Conservation (phyloP, 495 filamentous ascomycete genomes). For the Hypoxylon rickii region DNA sequence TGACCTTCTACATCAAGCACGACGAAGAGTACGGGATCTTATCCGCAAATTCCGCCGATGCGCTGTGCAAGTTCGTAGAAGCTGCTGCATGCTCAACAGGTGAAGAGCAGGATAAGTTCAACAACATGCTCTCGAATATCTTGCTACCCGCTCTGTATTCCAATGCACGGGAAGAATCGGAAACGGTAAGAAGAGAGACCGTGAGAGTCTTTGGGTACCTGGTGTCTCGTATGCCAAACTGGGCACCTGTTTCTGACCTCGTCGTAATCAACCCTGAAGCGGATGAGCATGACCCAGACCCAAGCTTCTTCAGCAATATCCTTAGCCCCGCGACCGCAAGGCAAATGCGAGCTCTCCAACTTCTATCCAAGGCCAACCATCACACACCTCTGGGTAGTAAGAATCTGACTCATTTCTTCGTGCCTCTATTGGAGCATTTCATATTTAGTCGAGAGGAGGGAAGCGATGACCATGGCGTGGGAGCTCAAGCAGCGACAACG, state of each 20-base stretch:
- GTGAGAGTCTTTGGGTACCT: conserved; percentile 77
- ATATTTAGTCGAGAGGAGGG: conserved; percentile 79
- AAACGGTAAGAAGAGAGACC: conserved; percentile 82
- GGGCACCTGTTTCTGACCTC: conserved; percentile 75
- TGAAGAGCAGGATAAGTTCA: conserved; percentile 39
- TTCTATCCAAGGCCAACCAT: conserved; percentile 68
- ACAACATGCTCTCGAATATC: conserved; percentile 58
- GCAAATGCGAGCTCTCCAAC: conserved; percentile 79
- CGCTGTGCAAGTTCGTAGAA: conserved; percentile 80
- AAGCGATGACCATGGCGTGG: conserved; percentile 79
- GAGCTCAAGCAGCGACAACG: conserved; percentile 76
- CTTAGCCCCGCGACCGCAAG: conserved; percentile 89
- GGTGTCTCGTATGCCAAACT: conserved; percentile 68
- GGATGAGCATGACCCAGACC: conserved; percentile 71
- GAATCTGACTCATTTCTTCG: conserved; percentile 83
- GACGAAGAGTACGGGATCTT: conserved; percentile 86
- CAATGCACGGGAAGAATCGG: conserved; percentile 75
- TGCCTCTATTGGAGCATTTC: conserved; percentile 92
- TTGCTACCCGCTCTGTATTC: conserved; percentile 76
- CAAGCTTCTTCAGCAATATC: conserved; percentile 91
- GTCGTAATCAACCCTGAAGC: conserved; percentile 69
- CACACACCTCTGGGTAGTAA: conserved; percentile 66
- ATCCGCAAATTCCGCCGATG: conserved; percentile 76
- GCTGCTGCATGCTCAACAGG: conserved; percentile 49
- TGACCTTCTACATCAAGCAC: conserved; percentile 85